Percentiles rank a stretch among this genome's conserved stretches.
Conservation (phyloP, 768 basidiomycete genomes). For the Psilocybe sp. region DNA sequence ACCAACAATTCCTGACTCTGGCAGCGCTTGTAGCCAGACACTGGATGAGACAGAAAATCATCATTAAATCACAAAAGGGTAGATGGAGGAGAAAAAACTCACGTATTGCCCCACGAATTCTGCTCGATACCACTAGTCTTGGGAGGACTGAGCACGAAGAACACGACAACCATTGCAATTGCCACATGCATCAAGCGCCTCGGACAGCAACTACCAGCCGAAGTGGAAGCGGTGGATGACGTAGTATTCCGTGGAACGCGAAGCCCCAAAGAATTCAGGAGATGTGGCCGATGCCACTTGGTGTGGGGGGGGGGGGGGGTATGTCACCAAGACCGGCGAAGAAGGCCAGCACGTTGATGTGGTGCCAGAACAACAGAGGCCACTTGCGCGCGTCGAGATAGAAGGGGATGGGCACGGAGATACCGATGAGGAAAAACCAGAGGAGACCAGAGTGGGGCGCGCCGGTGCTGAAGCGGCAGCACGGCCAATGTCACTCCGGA, state of each 20-base stretch:
- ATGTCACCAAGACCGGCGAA: slow-evolving; percentile 70
- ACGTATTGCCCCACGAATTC: slow-evolving; percentile 81
- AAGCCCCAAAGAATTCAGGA: slow-evolving; percentile 79
- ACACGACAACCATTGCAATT: slow-evolving; percentile 55
- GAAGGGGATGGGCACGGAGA: slow-evolving; percentile 76
- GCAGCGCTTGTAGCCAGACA: slow-evolving; percentile 54
- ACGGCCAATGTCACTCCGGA: slow-evolving; percentile 82
- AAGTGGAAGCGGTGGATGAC: slow-evolving; percentile 69
- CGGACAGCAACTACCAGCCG: slow-evolving; percentile 86
- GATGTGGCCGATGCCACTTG: slow-evolving; percentile 86
- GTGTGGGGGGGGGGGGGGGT: too few relatives aligned
- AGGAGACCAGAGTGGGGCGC: slow-evolving; percentile 58
- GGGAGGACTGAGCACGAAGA: slow-evolving; percentile 57
- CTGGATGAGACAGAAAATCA: slow-evolving; percentile 17
- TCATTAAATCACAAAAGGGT: neutral
- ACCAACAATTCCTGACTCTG: slow-evolving; percentile 56
- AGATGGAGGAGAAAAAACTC: slow-evolving; percentile 16
- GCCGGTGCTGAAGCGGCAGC: slow-evolving; percentile 63
- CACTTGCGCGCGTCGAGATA: slow-evolving; percentile 79
- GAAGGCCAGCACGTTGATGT: slow-evolving; percentile 88
- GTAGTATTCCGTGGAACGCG: slow-evolving; percentile 89
- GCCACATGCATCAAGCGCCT: slow-evolving; percentile 68
- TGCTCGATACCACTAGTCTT: slow-evolving; percentile 51
- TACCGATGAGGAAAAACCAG: slow-evolving; percentile 78
- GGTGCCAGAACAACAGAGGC: slow-evolving; percentile 78